Base-by-base conservation (phyloP, 176 grass and related monocot species). In the Paspalum notatum region DNA sequence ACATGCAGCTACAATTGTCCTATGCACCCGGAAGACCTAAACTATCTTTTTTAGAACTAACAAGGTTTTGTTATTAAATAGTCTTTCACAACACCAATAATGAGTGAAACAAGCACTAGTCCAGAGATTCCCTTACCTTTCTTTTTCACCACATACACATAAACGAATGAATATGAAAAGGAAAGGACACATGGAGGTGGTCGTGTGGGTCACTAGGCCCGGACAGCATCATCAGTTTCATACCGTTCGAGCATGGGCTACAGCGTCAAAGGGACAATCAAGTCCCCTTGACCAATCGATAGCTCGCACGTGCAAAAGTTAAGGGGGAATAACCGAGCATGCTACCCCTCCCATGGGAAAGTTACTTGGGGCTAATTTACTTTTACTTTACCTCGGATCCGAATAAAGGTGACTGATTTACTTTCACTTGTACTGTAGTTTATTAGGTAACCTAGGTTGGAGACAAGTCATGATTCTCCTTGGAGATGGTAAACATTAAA, bases 281-380 rank as follows among this genome's bases (percentile, higher is more conserved):
- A 52, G 52, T 52, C 63, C 67, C 58, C 32, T 69, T 81, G 70
- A 86, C 69, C 70, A 72, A 20, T 10, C 20, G 27, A 56, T 32
- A 85, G 11, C 58, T 60, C 16, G n/a, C 78, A 82, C 58, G 66
- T 85, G 78, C 58, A 51, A 89, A 85, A 85, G 58, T 48, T 52
- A n/a, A 0, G 11, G 20, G 22, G 16, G 72, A 72, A 77, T 71
- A 42, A 72, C 77, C 66, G 42, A n/a, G 72, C 87, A 42, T 46
- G 77, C 71, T 66, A 55, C 55, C 20, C 43, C 27, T 50, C 61
- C 75, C 12, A 84, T 18, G 44, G 21, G 58, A 69, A 87, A 84
- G 69, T 75, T 52, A 54, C 81, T 47, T 24, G n/a, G 9, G 10
- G 37, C 53, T 61, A 78, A 41, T 39, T 16, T 9, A 40, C 37